Evolutionary conservation across 495 filamentous ascomycete genomes (phyloP).

Genomic region (Talaromyces proteolyticus): DNA sequence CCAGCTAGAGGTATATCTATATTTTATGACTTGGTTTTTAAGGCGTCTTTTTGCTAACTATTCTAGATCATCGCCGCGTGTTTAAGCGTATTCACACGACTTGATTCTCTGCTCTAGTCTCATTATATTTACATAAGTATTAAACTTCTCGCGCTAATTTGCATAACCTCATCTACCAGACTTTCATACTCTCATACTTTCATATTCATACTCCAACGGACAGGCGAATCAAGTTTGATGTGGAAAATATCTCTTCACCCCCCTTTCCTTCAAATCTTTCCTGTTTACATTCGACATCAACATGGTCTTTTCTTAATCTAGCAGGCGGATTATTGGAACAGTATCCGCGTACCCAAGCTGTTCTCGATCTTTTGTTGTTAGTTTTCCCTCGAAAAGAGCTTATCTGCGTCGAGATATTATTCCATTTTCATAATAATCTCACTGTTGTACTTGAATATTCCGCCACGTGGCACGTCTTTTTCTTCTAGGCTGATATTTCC

Average conservation of each 20-base stretch:
- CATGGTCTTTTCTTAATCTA: constrained; percentile 1
- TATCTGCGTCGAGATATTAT: background rate
- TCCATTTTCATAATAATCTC: background rate
- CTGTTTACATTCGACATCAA: too few relatives aligned
- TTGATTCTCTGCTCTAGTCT: constrained; percentile 83
- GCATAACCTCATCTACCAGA: background rate
- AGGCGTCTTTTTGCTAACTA: constrained; percentile 19
- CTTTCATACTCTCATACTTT: constrained; percentile 9
- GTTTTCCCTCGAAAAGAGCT: background rate
- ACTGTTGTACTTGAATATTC: background rate
- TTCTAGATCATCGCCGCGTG: constrained; percentile 81
- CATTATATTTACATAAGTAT: background rate
- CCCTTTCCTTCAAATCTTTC: too few relatives aligned
- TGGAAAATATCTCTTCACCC: too few relatives aligned
- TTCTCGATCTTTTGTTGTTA: constrained; percentile 3
- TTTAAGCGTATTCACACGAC: constrained; percentile 91
- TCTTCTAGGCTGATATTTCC: background rate
- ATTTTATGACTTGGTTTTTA: background rate
- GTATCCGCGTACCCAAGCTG: background rate
- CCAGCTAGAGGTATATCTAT: constrained; percentile 75
- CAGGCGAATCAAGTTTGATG: background rate
- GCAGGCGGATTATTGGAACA: constrained; percentile 5
- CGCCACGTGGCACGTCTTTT: background rate
- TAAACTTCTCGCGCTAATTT: background rate
- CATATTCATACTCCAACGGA: constrained; percentile 1